Conservation (phyloP, 495 filamentous ascomycete species). For the Trichoderma asperelloides region DNA sequence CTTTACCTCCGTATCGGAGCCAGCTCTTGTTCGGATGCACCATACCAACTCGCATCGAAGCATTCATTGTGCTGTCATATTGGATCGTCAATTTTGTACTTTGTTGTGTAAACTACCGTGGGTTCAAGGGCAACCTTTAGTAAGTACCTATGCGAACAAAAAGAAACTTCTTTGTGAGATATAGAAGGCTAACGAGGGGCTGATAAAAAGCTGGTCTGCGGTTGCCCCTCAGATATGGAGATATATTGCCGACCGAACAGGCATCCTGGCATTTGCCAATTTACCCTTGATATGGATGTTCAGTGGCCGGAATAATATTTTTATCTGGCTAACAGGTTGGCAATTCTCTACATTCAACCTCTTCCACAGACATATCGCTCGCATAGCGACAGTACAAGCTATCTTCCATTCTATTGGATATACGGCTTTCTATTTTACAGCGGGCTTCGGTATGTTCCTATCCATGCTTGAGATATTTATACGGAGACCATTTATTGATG, state of each 20-base stretch:
- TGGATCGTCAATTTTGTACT: constrained; percentile 33
- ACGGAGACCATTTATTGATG: neutral
- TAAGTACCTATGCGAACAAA: neutral
- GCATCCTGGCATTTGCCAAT: constrained; percentile 22
- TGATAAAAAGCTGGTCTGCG: constrained; percentile 1
- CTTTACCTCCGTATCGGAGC: neutral
- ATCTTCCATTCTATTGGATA: constrained; percentile 27
- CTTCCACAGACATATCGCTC: constrained; percentile 34
- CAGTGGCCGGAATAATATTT: constrained; percentile 33
- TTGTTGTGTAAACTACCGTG: constrained; percentile 28
- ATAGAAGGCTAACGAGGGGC: neutral
- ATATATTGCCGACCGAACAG: constrained; percentile 32
- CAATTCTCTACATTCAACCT: constrained; percentile 31
- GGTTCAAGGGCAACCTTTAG: constrained; percentile 16
- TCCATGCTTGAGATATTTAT: neutral
- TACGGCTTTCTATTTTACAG: constrained; percentile 14
- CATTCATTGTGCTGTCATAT: constrained; percentile 29
- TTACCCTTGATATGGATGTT: constrained; percentile 31
- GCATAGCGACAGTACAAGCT: constrained; percentile 26
- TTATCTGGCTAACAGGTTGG: constrained; percentile 36
- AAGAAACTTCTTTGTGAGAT: neutral
- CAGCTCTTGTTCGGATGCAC: constrained; percentile 15
- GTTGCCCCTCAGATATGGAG: constrained; percentile 11
- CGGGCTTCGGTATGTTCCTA: neutral
- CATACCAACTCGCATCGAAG: constrained; percentile 34